Percentiles rank a stretch among this genome's conserved stretches.
Conservation (phyloP, 2,329 filamentous ascomycete genomes). For the Metarhizium humberi region DNA sequence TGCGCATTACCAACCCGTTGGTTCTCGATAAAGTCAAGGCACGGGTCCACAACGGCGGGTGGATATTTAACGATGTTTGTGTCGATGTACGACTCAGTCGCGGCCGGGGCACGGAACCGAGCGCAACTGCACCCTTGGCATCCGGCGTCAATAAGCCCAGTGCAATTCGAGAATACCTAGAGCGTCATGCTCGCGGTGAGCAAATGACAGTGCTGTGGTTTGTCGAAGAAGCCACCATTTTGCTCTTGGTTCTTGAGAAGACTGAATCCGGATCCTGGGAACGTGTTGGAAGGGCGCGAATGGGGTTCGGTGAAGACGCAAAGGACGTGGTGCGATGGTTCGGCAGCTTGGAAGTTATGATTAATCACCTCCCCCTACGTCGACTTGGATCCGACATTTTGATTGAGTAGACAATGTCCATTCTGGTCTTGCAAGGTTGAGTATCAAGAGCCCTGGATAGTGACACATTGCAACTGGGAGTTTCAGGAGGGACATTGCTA, state of each 20-base stretch:
- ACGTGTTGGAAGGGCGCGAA: slow-evolving; percentile 24
- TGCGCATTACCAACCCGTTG: slow-evolving; percentile 23
- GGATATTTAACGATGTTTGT: slow-evolving; percentile 25
- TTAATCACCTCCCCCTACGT: slow-evolving; percentile 21
- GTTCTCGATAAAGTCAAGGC: slow-evolving; percentile 26
- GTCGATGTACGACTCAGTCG: slow-evolving; percentile 24
- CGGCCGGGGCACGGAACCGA: slow-evolving; percentile 9
- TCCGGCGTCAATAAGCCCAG: background rate
- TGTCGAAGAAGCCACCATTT: slow-evolving; percentile 22
- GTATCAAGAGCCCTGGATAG: background rate
- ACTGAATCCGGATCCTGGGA: slow-evolving; percentile 18
- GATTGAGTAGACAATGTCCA: slow-evolving; percentile 16
- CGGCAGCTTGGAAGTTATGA: slow-evolving; percentile 20
- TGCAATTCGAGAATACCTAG: slow-evolving; percentile 23
- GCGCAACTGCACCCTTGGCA: background rate
- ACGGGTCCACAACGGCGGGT: slow-evolving; percentile 19
- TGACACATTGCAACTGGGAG: background rate
- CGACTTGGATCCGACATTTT: slow-evolving; percentile 22
- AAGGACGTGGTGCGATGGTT: slow-evolving; percentile 22
- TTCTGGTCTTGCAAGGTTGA: background rate
- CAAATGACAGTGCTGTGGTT: slow-evolving; percentile 28
- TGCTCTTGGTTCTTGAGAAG: slow-evolving; percentile 24
- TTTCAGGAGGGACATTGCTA: too few species aligned
- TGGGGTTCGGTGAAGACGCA: slow-evolving; percentile 23
- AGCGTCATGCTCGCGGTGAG: slow-evolving; percentile 23